Conservation (phyloP, 352 stramenopile species). For the Pythium aristosporum region DNA sequence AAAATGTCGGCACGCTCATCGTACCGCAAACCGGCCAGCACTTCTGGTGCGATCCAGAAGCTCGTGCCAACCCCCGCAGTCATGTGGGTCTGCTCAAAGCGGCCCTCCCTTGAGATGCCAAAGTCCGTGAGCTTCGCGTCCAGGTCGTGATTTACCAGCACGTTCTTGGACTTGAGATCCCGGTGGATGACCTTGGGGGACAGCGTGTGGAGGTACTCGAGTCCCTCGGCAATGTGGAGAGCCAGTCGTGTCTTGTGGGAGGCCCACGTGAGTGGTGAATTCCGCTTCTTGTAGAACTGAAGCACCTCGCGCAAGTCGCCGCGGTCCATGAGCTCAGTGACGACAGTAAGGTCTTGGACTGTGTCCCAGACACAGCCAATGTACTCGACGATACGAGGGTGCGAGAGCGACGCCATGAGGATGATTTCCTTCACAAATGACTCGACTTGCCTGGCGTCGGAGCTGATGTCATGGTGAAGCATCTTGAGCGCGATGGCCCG, state of each 20-base stretch:
- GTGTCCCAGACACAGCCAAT: constrained; percentile 69
- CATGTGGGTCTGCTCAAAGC: constrained; percentile 11
- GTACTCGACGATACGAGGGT: constrained; percentile 66
- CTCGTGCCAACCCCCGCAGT: constrained; percentile 18
- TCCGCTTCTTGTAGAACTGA: constrained; percentile 35
- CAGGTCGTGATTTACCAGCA: constrained; percentile 14
- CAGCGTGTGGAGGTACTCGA: constrained; percentile 61
- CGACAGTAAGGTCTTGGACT: constrained; percentile 44
- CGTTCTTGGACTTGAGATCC: too few species aligned
- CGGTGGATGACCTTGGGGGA: too few species aligned
- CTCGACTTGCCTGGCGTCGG: constrained; percentile 30
- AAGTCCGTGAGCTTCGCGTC: constrained; percentile 32
- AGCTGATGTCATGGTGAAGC: constrained; percentile 44
- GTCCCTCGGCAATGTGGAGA: constrained; percentile 50
- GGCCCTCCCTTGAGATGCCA: constrained; percentile 15
- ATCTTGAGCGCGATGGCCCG: constrained; percentile 60
- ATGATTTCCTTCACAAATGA: constrained; percentile 67
- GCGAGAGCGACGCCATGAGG: constrained; percentile 53
- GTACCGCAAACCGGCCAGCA: constrained; percentile 13
- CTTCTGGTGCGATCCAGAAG: constrained; percentile 26
- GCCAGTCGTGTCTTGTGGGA: constrained; percentile 51
- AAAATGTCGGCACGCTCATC: constrained; percentile 21
- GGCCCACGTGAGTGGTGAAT: constrained; percentile 41
- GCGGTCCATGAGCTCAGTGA: constrained; percentile 72
- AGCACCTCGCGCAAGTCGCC: constrained; percentile 62